Base-by-base conservation (phyloP, 768 basidiomycete genomes). In the Clathrus columnatus region DNA sequence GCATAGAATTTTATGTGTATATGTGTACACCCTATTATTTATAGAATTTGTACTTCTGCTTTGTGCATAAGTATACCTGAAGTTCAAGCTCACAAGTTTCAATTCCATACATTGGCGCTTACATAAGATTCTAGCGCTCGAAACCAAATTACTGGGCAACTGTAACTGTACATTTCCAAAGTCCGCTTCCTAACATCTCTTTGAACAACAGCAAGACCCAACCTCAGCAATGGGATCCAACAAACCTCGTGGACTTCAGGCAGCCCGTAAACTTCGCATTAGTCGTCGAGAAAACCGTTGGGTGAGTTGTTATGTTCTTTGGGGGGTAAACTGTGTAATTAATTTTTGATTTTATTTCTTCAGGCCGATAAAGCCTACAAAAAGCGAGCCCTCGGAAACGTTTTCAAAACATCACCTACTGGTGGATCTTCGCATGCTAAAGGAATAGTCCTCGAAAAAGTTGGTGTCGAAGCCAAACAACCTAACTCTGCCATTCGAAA, bases 401-500 rank as follows among this genome's bases (percentile, higher is more conserved):
- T 96, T 70, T 99, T 94, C 87, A 96, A 95, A 80, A 98, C 96
- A 68, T 98, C 95, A 28, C 96, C 96, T 47, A 98, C 96, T 59
- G 96, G 93, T 76, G 96, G 96, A 62, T 94, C 93, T 56, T 98
- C 96, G 63, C 96, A 99, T 73, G 96, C 96, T 63, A 99, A 99
- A 80, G 96, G 96, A 63, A 99, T 99, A 69, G 96, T 99, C 58
- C 85, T 99, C 59, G 96, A 99, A 77, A 99, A 99, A 80, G 93
- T 99, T 67, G 96, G 96, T 70, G 95, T 99, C 61, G 96, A 99
- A 78, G 95, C 96, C 70, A 99, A 99, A 77, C 96, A 99, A 74
- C 96, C 96, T 76, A 99, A 99, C 83, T 99, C 96, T 70, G 96
- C 96, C 71, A 98, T 99, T 74, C 93, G 96, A 73, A 99, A 99